Evolutionary conservation across 2,329 filamentous ascomycete species (phyloP).

Genomic region (Pseudogymnoascus sp.): DNA sequence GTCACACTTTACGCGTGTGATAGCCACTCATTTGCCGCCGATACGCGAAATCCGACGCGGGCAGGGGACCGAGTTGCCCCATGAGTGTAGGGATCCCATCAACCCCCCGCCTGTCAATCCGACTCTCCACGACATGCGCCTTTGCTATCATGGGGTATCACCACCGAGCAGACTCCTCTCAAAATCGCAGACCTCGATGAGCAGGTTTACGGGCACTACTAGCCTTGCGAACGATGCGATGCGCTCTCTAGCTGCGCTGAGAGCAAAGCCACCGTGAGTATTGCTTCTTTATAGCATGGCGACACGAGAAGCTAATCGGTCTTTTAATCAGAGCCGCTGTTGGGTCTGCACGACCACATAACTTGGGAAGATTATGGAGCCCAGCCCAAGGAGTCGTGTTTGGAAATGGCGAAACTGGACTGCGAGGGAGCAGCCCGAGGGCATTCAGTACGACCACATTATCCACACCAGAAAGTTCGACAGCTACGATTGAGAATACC

Average conservation of each 20-base stretch:
- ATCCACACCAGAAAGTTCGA: background rate
- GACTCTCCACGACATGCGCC: slow-evolving; percentile 27
- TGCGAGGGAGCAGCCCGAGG: background rate
- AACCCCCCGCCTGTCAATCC: background rate
- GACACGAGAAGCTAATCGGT: slow-evolving; percentile 9
- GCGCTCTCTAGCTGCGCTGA: slow-evolving; percentile 15
- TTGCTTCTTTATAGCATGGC: background rate
- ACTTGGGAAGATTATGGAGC: slow-evolving; percentile 29
- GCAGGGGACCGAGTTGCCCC: background rate
- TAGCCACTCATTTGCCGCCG: slow-evolving; percentile 1
- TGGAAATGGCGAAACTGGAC: slow-evolving; percentile 13
- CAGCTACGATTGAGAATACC: slow-evolving; percentile 14
- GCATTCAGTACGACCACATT: background rate
- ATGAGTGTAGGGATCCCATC: background rate
- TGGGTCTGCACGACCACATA: background rate
- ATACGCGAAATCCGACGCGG: slow-evolving; percentile 2
- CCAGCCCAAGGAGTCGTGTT: slow-evolving; percentile 35
- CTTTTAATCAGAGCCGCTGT: background rate
- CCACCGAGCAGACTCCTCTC: slow-evolving; percentile 23
- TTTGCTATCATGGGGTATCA: slow-evolving; percentile 29
- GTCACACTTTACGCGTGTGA: background rate
- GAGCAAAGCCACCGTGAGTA: slow-evolving; percentile 19
- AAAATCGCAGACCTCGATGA: slow-evolving; percentile 20
- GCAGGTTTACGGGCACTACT: slow-evolving; percentile 16
- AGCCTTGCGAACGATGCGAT: slow-evolving; percentile 17